Evolutionary conservation across 371 early-diverging fungal genomes (phyloP).

Genomic region (Blakeslea trispora): DNA sequence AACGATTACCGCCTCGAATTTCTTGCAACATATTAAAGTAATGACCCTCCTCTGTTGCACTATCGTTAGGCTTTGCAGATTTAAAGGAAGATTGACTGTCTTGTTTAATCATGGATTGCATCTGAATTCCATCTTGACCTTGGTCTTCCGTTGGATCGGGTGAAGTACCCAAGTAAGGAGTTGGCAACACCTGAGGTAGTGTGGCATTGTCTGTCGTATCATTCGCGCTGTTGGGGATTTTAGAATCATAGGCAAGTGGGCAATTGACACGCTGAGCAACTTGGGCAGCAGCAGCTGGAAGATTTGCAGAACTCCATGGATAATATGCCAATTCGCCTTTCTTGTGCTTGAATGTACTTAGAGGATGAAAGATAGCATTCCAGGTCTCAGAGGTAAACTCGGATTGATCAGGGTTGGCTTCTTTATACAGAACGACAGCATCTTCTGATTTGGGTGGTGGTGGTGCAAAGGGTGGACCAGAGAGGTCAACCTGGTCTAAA

Average conservation of each 20-base stretch:
- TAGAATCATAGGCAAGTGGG: background rate
- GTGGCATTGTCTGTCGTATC: slow-evolving; percentile 1
- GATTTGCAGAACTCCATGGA: slow-evolving; percentile 10
- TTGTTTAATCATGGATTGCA: background rate
- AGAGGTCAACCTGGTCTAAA: too few relatives aligned
- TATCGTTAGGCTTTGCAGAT: background rate
- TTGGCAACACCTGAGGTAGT: slow-evolving; percentile 14
- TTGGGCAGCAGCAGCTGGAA: slow-evolving; percentile 11
- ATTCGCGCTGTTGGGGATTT: background rate
- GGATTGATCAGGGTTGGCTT: background rate
- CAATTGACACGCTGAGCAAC: slow-evolving; percentile 12
- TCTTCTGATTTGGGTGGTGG: too few relatives aligned
- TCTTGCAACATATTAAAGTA: slow-evolving; percentile 19
- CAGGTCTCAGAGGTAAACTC: slow-evolving; percentile 10
- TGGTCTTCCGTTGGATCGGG: background rate
- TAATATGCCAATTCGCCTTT: slow-evolving; percentile 18
- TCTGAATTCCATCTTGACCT: background rate
- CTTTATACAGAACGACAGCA: background rate
- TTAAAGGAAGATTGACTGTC: background rate
- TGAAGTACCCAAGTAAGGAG: slow-evolving; percentile 7
- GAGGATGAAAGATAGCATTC: slow-evolving; percentile 24
- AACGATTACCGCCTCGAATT: slow-evolving; percentile 13
- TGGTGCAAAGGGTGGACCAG: too few relatives aligned
- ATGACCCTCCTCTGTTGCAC: background rate
- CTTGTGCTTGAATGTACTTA: slow-evolving; percentile 22